A percentile compares a stretch with the other conserved stretches of the same genome.
Conservation (phyloP, 2,329 filamentous ascomycete genomes). For the Plectosphaerella plurivora region DNA sequence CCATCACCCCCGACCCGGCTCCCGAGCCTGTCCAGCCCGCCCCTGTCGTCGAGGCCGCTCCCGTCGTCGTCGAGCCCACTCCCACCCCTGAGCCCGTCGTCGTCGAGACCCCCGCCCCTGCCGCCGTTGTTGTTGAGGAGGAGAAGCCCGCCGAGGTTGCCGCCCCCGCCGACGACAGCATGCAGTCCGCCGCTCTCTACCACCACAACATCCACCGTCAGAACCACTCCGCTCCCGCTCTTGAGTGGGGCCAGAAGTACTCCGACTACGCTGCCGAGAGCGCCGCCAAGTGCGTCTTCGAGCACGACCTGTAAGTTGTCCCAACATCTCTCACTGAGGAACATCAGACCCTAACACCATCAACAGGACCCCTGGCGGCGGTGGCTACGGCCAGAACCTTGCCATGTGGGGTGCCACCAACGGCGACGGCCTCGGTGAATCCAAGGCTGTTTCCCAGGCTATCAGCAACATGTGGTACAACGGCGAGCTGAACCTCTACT, state of each 20-base stretch:
- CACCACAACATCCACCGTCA: conserved; percentile 84
- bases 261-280: conserved; percentile 59
- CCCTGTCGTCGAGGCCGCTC: conserved; percentile 7
- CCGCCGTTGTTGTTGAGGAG: conserved; percentile 3
- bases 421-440: conserved; percentile 38
- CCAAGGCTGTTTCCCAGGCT: conserved; percentile 57
- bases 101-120: conserved; percentile 6
- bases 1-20: conserved; percentile 7
- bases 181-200: conserved; percentile 45
- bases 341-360: conserved; percentile 22
- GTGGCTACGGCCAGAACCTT: conserved; percentile 87
- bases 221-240: conserved; percentile 67
- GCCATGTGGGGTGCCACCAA: conserved; percentile 53
- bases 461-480: conserved; percentile 90
- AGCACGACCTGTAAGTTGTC: conserved; percentile 68
- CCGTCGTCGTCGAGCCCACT: conserved; percentile 4
- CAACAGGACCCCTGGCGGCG: conserved; percentile 48
- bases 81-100: conserved; percentile 3
- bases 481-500: conserved; percentile 60
- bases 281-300: conserved; percentile 65
- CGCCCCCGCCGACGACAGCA: conserved; percentile 18
- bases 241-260: conserved; percentile 64
- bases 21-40: conserved; percentile 8
- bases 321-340: not conserved
- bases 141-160: conserved; percentile 7